These are phyloP conservation scores for Areca catechu DNA, from an alignment of 176 grass and related monocot species.

Conservation along the genomic window DNA sequence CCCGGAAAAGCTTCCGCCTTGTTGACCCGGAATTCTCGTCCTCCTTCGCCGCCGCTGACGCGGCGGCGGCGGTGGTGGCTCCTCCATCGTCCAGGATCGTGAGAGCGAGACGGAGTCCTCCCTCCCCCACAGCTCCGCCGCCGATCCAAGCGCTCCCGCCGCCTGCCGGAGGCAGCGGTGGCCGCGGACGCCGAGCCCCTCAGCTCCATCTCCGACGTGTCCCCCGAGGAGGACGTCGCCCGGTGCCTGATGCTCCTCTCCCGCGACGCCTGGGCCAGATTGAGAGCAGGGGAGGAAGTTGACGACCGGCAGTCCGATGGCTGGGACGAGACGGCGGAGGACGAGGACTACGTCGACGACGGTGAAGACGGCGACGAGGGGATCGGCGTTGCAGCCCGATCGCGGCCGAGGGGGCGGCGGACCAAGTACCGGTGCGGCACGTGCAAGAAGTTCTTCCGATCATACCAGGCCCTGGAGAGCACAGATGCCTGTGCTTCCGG, in stretches of 20 bases:
- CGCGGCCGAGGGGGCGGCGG: conserved; percentile 26
- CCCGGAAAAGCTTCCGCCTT: conserved; percentile 4
- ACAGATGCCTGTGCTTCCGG: no score
- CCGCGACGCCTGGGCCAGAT: conserved; percentile 18
- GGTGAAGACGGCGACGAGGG: no score
- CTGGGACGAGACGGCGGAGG: neutral
- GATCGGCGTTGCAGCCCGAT: neutral
- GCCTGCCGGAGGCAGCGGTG: neutral
- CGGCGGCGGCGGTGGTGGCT: neutral
- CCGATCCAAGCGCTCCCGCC: neutral
- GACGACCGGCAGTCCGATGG: neutral
- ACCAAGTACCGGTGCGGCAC: conserved; percentile 42
- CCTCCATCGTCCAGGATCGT: neutral
- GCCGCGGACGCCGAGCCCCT: neutral
- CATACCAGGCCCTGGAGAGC: conserved; percentile 80
- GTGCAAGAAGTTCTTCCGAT: conserved; percentile 62
- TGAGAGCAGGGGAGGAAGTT: neutral
- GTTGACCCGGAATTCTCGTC: conserved; percentile 4
- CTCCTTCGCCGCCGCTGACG: neutral
- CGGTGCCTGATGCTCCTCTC: conserved; percentile 17
- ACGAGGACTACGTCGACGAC: no score
- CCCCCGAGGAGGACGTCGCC: conserved; percentile 8
- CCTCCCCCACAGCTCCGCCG: neutral
- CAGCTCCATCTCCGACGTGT: conserved; percentile 9
- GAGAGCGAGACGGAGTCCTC: conserved; percentile 9